Conservation (phyloP, 257 asterid species). For the Scutellaria barbata region DNA sequence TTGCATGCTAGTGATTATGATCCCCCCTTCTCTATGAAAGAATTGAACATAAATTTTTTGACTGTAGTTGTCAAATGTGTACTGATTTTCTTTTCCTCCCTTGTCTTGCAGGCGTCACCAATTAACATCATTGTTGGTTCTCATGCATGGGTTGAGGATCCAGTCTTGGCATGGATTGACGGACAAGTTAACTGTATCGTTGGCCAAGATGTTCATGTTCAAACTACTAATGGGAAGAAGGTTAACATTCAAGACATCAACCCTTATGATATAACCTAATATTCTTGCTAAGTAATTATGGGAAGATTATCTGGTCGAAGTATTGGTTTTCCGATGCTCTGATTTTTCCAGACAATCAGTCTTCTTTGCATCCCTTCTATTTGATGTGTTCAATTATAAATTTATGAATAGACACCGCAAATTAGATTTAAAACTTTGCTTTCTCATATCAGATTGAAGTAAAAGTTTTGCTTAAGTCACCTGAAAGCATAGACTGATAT, state of each 20-base stretch:
- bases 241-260: conserved; percentile 47
- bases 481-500: neutral
- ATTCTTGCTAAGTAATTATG: conserved; percentile 18
- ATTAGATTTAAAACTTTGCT: conserved; percentile 6
- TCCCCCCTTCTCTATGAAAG: neutral
- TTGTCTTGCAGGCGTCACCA: conserved; percentile 73
- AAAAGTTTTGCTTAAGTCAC: conserved; percentile 21
- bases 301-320: conserved; percentile 24
- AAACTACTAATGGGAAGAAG: conserved; percentile 73
- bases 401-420: neutral
- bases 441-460: conserved; percentile 24
- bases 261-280: conserved; percentile 25
- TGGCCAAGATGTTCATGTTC: conserved; percentile 89
- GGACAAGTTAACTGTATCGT: conserved; percentile 81
- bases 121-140: conserved; percentile 90
- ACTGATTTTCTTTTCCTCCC: conserved; percentile 21
- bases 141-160: conserved; percentile 98
- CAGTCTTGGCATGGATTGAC: conserved; percentile 89
- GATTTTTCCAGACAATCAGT: conserved; percentile 18
- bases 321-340: conserved; percentile 24
- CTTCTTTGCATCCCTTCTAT: conserved; percentile 2
- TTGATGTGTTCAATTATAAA: conserved; percentile 23
- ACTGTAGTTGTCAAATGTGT: conserved; percentile 27
- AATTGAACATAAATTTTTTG: conserved; percentile 12
- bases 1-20: conserved; percentile 11